These are phyloP conservation scores for Coemansia sp. DNA, from an alignment of 192 early-diverging fungal genomes.

Conservation along the genomic window DNA sequence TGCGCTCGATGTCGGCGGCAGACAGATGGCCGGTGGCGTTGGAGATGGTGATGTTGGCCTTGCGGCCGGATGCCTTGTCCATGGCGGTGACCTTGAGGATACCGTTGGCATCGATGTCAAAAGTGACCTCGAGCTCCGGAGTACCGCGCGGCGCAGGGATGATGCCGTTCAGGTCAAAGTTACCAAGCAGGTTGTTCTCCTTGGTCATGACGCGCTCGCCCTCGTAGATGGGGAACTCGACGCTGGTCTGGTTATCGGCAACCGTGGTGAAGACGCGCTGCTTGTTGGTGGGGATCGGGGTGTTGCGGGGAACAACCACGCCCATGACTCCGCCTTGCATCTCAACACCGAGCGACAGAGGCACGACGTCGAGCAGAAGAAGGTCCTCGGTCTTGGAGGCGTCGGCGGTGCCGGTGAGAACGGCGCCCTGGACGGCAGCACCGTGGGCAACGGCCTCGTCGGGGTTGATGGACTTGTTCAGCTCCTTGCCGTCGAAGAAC, in stretches of 20 bases:
- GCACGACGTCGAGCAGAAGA: conserved; percentile 81
- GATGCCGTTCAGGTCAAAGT: conserved; percentile 80
- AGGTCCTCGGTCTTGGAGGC: conserved; percentile 68
- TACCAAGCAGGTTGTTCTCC: conserved; percentile 89
- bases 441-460: conserved; percentile 95
- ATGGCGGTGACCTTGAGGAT: conserved; percentile 88
- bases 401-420: conserved; percentile 68
- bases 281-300: conserved; percentile 78
- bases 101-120: conserved; percentile 85
- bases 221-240: conserved; percentile 84
- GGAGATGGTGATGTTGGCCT: conserved; percentile 92
- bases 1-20: conserved; percentile 89
- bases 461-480: conserved; percentile 90
- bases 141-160: conserved; percentile 74
- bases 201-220: conserved; percentile 86
- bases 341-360: conserved; percentile 83
- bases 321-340: conserved; percentile 84
- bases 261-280: conserved; percentile 81
- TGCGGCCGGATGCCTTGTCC: conserved; percentile 89
- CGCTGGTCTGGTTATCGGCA: conserved; percentile 81
- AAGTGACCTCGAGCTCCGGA: conserved; percentile 79
- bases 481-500: conserved; percentile 78
- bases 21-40: conserved; percentile 91
- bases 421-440: conserved; percentile 85
- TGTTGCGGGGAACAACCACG: conserved; percentile 82